Percentiles rank a stretch among this genome's conserved stretches.
phyloP scores from a whole-genome alignment of 139 green algal species.

The Yamagishiella unicocca region DNA sequence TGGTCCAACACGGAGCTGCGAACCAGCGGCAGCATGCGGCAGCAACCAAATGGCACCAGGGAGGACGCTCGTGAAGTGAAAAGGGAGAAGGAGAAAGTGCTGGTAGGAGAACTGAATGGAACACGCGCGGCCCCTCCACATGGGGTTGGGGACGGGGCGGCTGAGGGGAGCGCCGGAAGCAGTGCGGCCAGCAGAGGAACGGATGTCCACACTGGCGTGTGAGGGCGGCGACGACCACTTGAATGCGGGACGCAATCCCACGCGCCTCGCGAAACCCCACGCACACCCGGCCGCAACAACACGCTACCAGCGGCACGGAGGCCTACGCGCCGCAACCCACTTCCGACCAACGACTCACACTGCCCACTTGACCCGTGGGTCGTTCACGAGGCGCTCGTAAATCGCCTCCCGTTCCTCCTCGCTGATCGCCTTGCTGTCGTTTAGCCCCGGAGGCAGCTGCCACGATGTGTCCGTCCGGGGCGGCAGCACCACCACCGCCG shows the following conservation, averaged over 20 bases:
- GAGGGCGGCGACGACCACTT: too few species aligned
- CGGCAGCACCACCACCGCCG: conserved; percentile 76
- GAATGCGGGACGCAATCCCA: too few species aligned
- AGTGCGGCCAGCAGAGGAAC: too few species aligned
- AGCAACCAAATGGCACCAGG: neutral
- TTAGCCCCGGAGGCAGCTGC: conserved; percentile 37
- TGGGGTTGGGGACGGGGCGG: too few species aligned
- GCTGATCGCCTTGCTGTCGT: conserved; percentile 89
- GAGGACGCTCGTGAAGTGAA: neutral
- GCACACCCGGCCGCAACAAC: too few species aligned
- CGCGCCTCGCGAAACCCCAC: too few species aligned
- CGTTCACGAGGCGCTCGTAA: conserved; percentile 72
- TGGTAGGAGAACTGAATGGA: too few species aligned
- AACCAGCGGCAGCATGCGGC: neutral
- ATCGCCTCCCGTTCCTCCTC: conserved; percentile 77
- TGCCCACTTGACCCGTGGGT: conserved; percentile 70
- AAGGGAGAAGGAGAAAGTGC: neutral
- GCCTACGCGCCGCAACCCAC: too few species aligned
- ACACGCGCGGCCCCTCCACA: neutral
- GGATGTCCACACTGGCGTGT: too few species aligned
- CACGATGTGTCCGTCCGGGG: conserved; percentile 35
- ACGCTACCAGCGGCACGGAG: too few species aligned
- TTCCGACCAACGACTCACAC: conserved; percentile 62
- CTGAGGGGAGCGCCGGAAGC: too few species aligned
- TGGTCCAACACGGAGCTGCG: conserved; percentile 78